Percentiles rank a stretch among this genome's conserved stretches.
phyloP scores from a whole-genome alignment of 2,329 filamentous ascomycete genomes.

The Biscogniauxia marginata region DNA sequence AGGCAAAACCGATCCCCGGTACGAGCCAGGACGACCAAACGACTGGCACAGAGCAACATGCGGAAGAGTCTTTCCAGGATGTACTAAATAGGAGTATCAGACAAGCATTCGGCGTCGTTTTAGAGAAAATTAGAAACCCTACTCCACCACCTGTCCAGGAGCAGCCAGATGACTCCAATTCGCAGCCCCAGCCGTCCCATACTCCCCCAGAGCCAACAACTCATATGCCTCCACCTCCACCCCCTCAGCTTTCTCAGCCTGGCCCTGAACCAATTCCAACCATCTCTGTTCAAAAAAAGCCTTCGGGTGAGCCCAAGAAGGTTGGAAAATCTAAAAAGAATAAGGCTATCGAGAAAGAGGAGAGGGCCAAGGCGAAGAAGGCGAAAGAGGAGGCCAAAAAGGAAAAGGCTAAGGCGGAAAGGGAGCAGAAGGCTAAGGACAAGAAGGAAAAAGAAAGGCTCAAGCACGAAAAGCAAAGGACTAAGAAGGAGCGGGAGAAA shows the following conservation, averaged over 20 bases:
- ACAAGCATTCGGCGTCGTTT: neutral
- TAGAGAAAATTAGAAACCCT: neutral
- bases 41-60: neutral
- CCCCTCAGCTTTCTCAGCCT: neutral
- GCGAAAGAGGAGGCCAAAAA: constrained; percentile 13
- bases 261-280: neutral
- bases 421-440: constrained; percentile 16
- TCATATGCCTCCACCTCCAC: too few species aligned
- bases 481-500: constrained; percentile 14
- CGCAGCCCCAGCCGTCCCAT: neutral
- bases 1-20: neutral
- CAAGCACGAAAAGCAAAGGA: constrained; percentile 12
- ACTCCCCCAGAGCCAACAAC: too few species aligned
- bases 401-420: constrained; percentile 14
- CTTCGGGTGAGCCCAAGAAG: neutral
- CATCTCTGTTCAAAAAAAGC: neutral
- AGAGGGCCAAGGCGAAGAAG: constrained; percentile 17
- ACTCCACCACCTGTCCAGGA: constrained; percentile 1
- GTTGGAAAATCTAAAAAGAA: constrained; percentile 1
- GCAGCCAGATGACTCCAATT: neutral
- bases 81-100: neutral
- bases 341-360: constrained; percentile 15
- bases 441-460: constrained; percentile 20
- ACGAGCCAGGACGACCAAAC: neutral
- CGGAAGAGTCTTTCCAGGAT: neutral